phyloP scores from a whole-genome alignment of 306 rosid species.

The Ochetophila trinervis region DNA sequence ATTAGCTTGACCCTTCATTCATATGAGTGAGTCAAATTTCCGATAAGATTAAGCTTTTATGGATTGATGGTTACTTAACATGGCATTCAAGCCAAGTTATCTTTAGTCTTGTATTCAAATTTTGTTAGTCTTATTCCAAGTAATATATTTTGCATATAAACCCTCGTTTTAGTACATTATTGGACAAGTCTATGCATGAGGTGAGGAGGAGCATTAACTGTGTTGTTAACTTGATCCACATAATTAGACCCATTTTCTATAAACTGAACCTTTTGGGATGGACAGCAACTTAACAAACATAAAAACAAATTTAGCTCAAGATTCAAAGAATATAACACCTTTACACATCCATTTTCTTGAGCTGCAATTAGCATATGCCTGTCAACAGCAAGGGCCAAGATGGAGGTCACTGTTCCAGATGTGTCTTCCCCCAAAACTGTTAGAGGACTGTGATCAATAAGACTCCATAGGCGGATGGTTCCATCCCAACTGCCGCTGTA shows the following conservation, averaged over 20 bases:
- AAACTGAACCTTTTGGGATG: not conserved
- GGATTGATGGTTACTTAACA: too few species aligned
- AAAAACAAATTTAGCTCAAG: conserved; percentile 14
- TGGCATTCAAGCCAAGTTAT: too few species aligned
- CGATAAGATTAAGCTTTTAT: too few species aligned
- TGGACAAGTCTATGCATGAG: too few species aligned
- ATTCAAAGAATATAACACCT: conserved; percentile 48
- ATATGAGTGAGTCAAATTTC: too few species aligned
- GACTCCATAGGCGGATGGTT: conserved; percentile 89
- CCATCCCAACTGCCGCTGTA: conserved; percentile 99
- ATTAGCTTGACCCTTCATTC: too few species aligned
- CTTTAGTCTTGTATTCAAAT: too few species aligned
- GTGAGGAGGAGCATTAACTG: too few species aligned
- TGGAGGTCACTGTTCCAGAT: conserved; percentile 48
- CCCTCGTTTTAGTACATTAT: too few species aligned
- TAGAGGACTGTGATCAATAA: conserved; percentile 70
- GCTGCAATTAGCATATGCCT: conserved; percentile 70
- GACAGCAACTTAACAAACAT: not conserved
- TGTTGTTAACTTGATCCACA: too few species aligned
- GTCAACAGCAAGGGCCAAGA: conserved; percentile 56
- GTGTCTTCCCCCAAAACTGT: conserved; percentile 67
- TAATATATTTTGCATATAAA: too few species aligned
- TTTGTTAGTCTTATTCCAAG: too few species aligned
- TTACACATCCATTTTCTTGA: conserved; percentile 70
- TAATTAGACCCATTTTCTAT: not conserved